phyloP scores from a whole-genome alignment of 768 basidiomycete species.

The Melanogaster broomeanus region DNA sequence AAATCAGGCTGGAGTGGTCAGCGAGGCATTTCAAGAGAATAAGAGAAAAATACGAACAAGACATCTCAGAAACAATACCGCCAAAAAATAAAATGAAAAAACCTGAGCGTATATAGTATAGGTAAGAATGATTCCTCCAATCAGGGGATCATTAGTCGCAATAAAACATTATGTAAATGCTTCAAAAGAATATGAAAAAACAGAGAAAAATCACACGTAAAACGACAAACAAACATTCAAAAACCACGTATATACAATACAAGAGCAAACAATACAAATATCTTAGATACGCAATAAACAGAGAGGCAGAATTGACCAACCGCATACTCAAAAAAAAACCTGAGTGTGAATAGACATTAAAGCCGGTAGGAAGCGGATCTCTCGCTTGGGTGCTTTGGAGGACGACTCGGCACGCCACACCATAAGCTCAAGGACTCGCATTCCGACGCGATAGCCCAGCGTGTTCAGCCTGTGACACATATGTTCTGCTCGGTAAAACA shows the following conservation, averaged over 20 bases:
- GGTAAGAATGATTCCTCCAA: too few relatives aligned
- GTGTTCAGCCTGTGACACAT: slow-evolving; percentile 74
- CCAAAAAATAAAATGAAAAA: slow-evolving; percentile 95
- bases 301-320: slow-evolving; percentile 89
- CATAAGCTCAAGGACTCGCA: slow-evolving; percentile 84
- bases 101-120: too few relatives aligned
- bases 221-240: too few relatives aligned
- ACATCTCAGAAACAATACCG: slow-evolving; percentile 95
- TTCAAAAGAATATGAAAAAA: too few relatives aligned
- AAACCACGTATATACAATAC: too few relatives aligned
- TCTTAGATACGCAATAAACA: too few relatives aligned
- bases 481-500: slow-evolving; percentile 1
- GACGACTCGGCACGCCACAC: slow-evolving; percentile 75
- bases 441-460: slow-evolving; percentile 90
- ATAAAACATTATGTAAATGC: too few relatives aligned
- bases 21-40: slow-evolving; percentile 3
- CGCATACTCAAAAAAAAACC: slow-evolving; percentile 93
- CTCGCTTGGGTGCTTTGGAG: slow-evolving; percentile 90
- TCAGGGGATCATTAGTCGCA: too few relatives aligned
- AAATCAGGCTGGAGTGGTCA: slow-evolving; percentile 67
- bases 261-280: slow-evolving; percentile 56
- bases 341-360: slow-evolving; percentile 95
- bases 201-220: too few relatives aligned
- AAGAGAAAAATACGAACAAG: slow-evolving; percentile 69
- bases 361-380: slow-evolving; percentile 86